Evolutionary conservation across 805 yeast genomes (phyloP), one percentile per base, ranked within the genome.

Genomic region (Kodamaea nitidulidarum): DNA sequence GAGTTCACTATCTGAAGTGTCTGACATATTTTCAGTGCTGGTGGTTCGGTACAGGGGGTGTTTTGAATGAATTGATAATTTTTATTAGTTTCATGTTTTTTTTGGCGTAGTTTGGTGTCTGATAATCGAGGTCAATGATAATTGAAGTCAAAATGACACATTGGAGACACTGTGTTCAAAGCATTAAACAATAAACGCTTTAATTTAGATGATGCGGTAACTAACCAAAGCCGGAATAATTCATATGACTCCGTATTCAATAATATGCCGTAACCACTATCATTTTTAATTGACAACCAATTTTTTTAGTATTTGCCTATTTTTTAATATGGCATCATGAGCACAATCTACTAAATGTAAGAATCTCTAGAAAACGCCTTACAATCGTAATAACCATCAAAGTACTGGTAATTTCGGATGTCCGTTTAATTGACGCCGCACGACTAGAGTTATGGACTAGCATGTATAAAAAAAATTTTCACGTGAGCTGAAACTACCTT

Each of bases 1-100:
- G 30, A 65, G 64, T 38, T 54, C 61, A 15, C 40, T 48, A 17
- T 43, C 50, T 11, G 50, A 36, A 10, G 42, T 15, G 21, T 39
- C 42, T 18, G 42, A 39, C 42, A 39, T 20, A 20, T 38, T 16
- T n/a, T 32, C 18, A 12, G 11, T 30, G 34, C 8, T 22, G 35
- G 21, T 15, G 12, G 36, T 22, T 22, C 12, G 8, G 14, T 21
- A 25, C 21, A 4, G 16, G 16, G 18, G 15, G 22, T 20, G 22
- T 20, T 6, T 20, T 6, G 22, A 20, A 20, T 6, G 22, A 20
- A 20, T 20, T 8, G 22, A 20, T 20, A 20, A 6, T 20, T 20
- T 20, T 20, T 20, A 20, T 8, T 6, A 20, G n/a, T n/a, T 20
- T 20, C 5, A 20, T 20, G 22, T 20, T 20, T 20, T 20, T 20